phyloP scores from a whole-genome alignment of 1,284 basidiomycete species.

The Neolentinus lepideus region DNA sequence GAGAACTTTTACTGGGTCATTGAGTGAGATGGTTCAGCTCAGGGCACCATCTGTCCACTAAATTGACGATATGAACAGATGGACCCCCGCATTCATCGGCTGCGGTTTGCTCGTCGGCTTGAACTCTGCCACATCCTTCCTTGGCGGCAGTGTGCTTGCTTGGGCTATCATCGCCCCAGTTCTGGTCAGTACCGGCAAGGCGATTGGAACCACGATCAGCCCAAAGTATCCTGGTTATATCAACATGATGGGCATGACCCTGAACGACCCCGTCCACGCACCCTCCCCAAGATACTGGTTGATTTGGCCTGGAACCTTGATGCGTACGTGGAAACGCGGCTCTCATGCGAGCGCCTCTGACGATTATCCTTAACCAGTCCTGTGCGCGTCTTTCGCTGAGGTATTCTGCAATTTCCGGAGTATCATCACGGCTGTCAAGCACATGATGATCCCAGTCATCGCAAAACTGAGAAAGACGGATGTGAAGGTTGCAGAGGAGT shows the following conservation, averaged over 20 bases:
- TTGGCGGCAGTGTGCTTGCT: slow-evolving; percentile 49
- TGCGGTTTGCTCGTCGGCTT: slow-evolving; percentile 62
- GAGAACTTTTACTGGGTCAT: slow-evolving; percentile 11
- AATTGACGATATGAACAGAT: not conserved
- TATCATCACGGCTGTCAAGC: not conserved
- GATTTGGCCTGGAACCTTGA: slow-evolving; percentile 60
- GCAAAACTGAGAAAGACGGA: not conserved
- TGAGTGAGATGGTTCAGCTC: not conserved
- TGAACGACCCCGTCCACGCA: slow-evolving; percentile 31
- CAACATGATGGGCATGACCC: slow-evolving; percentile 36
- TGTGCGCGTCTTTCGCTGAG: slow-evolving; percentile 17
- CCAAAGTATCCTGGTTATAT: slow-evolving; percentile 32
- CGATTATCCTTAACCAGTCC: slow-evolving; percentile 7
- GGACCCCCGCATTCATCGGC: slow-evolving; percentile 61
- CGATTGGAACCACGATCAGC: slow-evolving; percentile 32
- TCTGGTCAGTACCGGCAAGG: slow-evolving; percentile 44
- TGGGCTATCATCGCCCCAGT: slow-evolving; percentile 62
- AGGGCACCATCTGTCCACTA: not conserved
- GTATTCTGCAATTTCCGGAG: slow-evolving; percentile 41
- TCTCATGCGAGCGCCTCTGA: not conserved
- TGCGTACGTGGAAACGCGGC: slow-evolving; percentile 13
- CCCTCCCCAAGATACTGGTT: slow-evolving; percentile 66
- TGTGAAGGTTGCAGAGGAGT: not conserved
- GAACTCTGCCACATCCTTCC: slow-evolving; percentile 62
- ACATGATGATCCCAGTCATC: not conserved